phyloP scores from a whole-genome alignment of 1,139 yeast species.

The Yamadazyma friedrichii region DNA sequence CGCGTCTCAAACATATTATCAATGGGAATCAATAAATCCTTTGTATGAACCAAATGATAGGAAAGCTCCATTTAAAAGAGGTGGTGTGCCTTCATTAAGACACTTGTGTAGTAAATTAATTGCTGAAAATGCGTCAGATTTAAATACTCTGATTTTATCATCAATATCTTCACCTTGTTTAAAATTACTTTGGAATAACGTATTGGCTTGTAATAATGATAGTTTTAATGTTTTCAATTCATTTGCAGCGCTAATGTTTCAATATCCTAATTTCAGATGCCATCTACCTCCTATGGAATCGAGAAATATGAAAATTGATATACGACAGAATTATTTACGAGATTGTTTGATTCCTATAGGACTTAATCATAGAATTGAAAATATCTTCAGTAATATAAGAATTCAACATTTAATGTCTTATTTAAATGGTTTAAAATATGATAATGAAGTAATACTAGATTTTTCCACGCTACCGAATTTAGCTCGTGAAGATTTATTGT shows the following conservation, averaged over 20 bases:
- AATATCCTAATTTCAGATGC: constrained; percentile 21
- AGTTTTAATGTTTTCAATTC: constrained; percentile 27
- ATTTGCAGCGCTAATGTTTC: constrained; percentile 27
- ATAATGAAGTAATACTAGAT: constrained; percentile 10
- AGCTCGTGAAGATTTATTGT: constrained; percentile 23
- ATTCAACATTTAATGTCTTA: constrained; percentile 21
- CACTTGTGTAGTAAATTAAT: constrained; percentile 26
- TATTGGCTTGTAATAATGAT: constrained; percentile 28
- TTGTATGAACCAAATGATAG: constrained; percentile 4
- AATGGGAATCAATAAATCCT: constrained; percentile 18
- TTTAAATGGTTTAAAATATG: constrained; percentile 14
- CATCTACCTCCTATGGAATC: constrained; percentile 19
- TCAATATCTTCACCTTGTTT: constrained; percentile 30
- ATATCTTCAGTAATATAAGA: constrained; percentile 28
- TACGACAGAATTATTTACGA: constrained; percentile 10
- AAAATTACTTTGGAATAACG: constrained; percentile 32
- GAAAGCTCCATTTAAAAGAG: constrained; percentile 5
- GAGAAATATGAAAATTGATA: constrained; percentile 1
- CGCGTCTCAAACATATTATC: constrained; percentile 16
- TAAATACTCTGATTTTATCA: constrained; percentile 23
- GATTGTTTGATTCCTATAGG: constrained; percentile 11
- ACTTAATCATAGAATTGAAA: constrained; percentile 31
- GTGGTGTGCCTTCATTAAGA: constrained; percentile 11
- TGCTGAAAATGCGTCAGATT: constrained; percentile 25
- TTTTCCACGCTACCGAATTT: constrained; percentile 6